Base-by-base conservation (phyloP, 441 rosid species). In the Viola pubescens region DNA sequence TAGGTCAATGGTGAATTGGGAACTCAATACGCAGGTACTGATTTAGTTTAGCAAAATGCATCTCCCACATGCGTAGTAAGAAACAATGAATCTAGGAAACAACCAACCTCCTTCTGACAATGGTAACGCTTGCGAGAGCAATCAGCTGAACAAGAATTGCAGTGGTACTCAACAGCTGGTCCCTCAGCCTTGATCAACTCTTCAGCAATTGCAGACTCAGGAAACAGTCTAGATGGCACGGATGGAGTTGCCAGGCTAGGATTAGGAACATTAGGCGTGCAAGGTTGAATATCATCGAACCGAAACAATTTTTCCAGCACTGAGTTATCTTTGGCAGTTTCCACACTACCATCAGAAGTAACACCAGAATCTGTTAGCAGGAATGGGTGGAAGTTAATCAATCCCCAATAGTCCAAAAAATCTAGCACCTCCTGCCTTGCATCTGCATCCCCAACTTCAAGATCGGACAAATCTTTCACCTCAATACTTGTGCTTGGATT, bases 71-170 rank as follows among this genome's bases (percentile, higher is more conserved):
- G 12, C 3, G 1, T n/a, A 41, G 16, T 13, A 48, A 48, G 38
- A 41, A 56, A 5, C 14, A 47, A 48, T 10, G 37, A 51, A 44
- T 52, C 41, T n/a, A 57, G 53, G 38, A 61, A 70, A 60, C 52
- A 71, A 72, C 76, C 59, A 59, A 94, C 98, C 97, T 89, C 89
- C 77, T 81, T 94, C 66, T 86, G 98, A 74, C 98, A 94, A 76
- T 94, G 98, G 80, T 86, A 94, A 60, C 96, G 98, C 70, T 88
- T 94, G 75, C 97, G 83, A 56, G 98, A 88, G 78, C 98, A 94
- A 76, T 94, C 98, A 59, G 95, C 91, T 26, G 98, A 87, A 72
- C 98, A 94, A 68, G 91, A 89, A 75, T 94, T 94, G 79, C 98
- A 94, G 75, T 94, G 98, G 69, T 89, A 94, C 72, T 88, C 98